Conservation (phyloP, 352 stramenopile genomes). For the Globisporangium splendens region DNA sequence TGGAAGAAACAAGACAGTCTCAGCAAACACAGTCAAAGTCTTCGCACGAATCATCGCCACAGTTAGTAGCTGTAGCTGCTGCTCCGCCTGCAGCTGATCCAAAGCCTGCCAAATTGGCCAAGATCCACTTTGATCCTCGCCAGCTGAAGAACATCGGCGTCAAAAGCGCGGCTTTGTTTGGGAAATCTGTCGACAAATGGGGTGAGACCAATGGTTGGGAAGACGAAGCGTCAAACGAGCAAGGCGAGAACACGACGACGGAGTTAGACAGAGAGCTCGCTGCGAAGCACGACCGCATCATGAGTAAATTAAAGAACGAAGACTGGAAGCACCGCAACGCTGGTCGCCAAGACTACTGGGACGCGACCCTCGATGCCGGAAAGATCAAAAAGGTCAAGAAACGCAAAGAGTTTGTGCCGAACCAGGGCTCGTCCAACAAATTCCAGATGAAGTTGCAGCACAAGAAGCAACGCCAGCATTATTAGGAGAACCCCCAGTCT, state of each 20-base stretch:
- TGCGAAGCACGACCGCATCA: constrained; percentile 61
- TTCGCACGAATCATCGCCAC: too few relatives aligned
- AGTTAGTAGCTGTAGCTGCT: not conserved
- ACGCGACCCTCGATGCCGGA: constrained; percentile 66
- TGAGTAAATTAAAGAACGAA: constrained; percentile 71
- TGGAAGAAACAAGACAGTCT: not conserved
- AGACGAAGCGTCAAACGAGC: constrained; percentile 21
- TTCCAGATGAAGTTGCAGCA: constrained; percentile 61
- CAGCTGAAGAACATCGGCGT: constrained; percentile 58
- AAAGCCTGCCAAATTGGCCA: constrained; percentile 11
- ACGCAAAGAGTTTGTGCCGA: constrained; percentile 75
- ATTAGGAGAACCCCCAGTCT: too few relatives aligned
- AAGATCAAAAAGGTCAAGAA: constrained; percentile 86
- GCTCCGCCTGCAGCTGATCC: not conserved
- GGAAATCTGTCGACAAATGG: constrained; percentile 69
- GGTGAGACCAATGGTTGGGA: constrained; percentile 33
- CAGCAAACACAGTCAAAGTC: constrained; percentile 10
- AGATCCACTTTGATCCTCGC: constrained; percentile 53
- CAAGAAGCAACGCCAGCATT: constrained; percentile 41
- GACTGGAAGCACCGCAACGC: constrained; percentile 69
- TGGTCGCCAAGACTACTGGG: constrained; percentile 69
- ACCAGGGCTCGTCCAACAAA: constrained; percentile 66
- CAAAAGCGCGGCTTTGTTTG: constrained; percentile 59
- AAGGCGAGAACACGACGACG: not conserved
- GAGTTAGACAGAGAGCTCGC: constrained; percentile 30